These are phyloP conservation scores for Penicillium nucicola DNA, from an alignment of 495 filamentous ascomycete genomes.

Conservation along the genomic window DNA sequence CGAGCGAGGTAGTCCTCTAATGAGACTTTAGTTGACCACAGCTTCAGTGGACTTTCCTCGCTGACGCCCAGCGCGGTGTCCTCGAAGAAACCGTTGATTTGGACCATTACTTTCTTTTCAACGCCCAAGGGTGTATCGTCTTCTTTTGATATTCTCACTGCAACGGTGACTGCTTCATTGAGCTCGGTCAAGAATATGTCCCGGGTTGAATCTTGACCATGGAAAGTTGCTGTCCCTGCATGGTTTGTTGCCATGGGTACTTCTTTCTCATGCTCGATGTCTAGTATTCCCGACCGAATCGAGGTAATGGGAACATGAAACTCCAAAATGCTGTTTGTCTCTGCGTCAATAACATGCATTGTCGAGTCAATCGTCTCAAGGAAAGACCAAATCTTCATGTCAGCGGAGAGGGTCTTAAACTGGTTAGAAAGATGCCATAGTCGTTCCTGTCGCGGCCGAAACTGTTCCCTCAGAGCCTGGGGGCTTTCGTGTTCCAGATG, in stretches of 20 bases:
- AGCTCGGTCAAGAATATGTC: conserved; percentile 49
- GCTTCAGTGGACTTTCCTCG: conserved; percentile 42
- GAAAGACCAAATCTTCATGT: conserved; percentile 66
- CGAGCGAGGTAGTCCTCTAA: conserved; percentile 43
- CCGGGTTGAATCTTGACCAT: conserved; percentile 49
- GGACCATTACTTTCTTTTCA: conserved; percentile 51
- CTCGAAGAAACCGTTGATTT: conserved; percentile 61
- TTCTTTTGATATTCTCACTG: conserved; percentile 34
- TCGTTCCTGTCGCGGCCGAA: conserved; percentile 46
- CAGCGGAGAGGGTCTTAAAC: conserved; percentile 57
- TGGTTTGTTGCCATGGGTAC: conserved; percentile 57
- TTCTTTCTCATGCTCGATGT: conserved; percentile 54
- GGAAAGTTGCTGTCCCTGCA: conserved; percentile 54
- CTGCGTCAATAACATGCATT: conserved; percentile 42
- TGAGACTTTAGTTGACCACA: conserved; percentile 51
- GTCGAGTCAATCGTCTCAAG: conserved; percentile 62
- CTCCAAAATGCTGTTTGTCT: conserved; percentile 27
- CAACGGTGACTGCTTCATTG: conserved; percentile 38
- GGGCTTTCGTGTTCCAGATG: conserved; percentile 54
- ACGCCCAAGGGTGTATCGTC: conserved; percentile 44
- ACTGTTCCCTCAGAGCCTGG: conserved; percentile 41
- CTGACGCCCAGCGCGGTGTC: conserved; percentile 43
- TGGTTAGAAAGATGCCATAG: conserved; percentile 50
- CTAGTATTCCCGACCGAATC: conserved; percentile 56
- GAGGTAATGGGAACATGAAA: conserved; percentile 59